Evolutionary conservation across 306 rosid genomes (phyloP), one percentile per base, ranked within the genome.

Genomic region (Astragalus glycyphyllos): DNA sequence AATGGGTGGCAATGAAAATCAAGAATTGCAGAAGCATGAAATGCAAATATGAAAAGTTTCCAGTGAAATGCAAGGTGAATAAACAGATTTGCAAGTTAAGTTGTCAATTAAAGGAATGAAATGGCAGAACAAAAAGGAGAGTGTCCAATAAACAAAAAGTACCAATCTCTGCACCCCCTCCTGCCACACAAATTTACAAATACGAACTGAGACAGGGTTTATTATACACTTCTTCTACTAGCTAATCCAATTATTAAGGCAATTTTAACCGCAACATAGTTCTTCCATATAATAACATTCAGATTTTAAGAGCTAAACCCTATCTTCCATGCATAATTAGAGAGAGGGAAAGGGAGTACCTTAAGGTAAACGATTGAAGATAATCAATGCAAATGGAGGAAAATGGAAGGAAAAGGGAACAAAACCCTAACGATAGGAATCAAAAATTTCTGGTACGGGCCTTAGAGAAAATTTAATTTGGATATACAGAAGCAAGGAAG

Each of bases 121-220:
- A 80, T 70, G 14, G 76, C 62, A 72, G 86, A 70, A 84, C 81
- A 77, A 77, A 85, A 76, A 62, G 87, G 91, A 81, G 82, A 84
- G 79, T 74, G 80, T 80, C 81, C 79, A 84, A 79, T 84, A 84
- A 75, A 86, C 80, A 70, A 79, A 73, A 80, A 54, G 77, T 84
- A 87, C 85, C 86, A 83, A 84, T 71, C 81, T 76, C 77, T 47
- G 86, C 80, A 85, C 79, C 80, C 80, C 80, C 75, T 67, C 96
- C 92, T 88, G 96, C 90, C 88, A 83, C 77, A 87, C 77, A 87
- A 78, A 86, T 78, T 75, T 69, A 87, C 86, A 80, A 47, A 84
- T 48, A 75, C 45, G 6, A 4, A 46, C 84, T 82, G 80, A 85
- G 93, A 82, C 61, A 69, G 58, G 60, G 69, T 63, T 70, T 5